These are phyloP conservation scores for Huntiella savannae DNA, from an alignment of 2,329 filamentous ascomycete species.

Conservation along the genomic window DNA sequence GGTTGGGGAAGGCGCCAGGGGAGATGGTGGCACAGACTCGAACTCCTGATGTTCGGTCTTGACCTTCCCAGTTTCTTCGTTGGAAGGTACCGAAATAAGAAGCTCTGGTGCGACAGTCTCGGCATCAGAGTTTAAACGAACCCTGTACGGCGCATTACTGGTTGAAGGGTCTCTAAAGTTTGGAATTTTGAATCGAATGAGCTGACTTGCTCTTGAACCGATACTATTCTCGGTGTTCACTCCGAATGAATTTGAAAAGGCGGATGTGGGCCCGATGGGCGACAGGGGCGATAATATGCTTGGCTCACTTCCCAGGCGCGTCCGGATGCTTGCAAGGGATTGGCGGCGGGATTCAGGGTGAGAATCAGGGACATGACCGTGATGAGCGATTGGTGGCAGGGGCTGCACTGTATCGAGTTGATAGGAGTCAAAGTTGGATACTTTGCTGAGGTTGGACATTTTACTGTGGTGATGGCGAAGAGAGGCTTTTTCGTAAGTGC, in stretches of 20 bases:
- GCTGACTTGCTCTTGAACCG: slow-evolving; percentile 1
- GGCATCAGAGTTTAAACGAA: slow-evolving; percentile 9
- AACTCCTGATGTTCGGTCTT: slow-evolving; percentile 2
- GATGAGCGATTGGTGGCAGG: slow-evolving; percentile 17
- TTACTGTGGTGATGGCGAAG: slow-evolving; percentile 6
- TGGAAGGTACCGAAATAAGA: background rate
- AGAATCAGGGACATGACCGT: slow-evolving; percentile 17
- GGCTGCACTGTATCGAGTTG: slow-evolving; percentile 14
- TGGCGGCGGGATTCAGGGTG: slow-evolving; percentile 14
- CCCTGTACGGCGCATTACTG: background rate
- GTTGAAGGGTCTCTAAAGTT: slow-evolving; percentile 3
- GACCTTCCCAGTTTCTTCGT: too few species aligned
- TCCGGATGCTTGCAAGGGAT: background rate
- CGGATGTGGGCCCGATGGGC: background rate
- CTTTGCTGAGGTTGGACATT: slow-evolving; percentile 2
- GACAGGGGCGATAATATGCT: background rate
- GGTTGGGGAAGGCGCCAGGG: background rate
- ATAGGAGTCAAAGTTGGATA: slow-evolving; percentile 2
- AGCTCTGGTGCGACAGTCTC: slow-evolving; percentile 8
- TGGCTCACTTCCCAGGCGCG: slow-evolving; percentile 1
- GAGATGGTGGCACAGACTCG: background rate
- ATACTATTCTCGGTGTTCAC: background rate
- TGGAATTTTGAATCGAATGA: slow-evolving; percentile 9
- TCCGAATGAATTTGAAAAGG: slow-evolving; percentile 4
- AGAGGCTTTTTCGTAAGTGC: slow-evolving; percentile 8